Evolutionary conservation across 768 basidiomycete species (phyloP), one percentile per base, ranked within the genome.

Genomic region (Naematelia aurantialba): DNA sequence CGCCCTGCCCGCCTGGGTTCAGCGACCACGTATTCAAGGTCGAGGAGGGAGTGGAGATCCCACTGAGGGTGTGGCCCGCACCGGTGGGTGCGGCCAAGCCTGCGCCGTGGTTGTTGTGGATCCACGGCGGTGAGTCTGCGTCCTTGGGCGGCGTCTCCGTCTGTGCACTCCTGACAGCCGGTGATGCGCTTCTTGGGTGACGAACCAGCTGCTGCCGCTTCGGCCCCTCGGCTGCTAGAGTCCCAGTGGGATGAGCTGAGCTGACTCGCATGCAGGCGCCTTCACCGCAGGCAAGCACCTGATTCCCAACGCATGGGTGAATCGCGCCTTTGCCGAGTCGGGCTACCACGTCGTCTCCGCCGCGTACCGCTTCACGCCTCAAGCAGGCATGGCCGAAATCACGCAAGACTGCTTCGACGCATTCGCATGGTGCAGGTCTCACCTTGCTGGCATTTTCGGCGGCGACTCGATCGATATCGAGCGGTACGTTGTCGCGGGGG

Each of bases 341-440:
- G 58, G 59, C 2, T 63, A 66, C 39, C 64, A 66, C 46, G 52
- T 69, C 45, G 53, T 69, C 24, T 66, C 65, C 22, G 44, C 61
- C 13, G 55, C 46, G 1, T 66, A 66, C 47, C 61, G 67, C n/a
- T 59, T 58, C 42, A 46, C 47, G 11, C 67, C 67, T 14, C 61
- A 66, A 39, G 65, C 57, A 5, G 13, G 5, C 22, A n/a, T 66
- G 0, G 31, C 17, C 25, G 55, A 66, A 17, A 29, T 58, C 13
- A n/a, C 57, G 17, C 8, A 57, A 27, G 67, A 69, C 42, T 27
- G 53, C 34, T 8, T 25, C 1, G 46, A 62, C 45, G 52, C 61
- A 3, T 58, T 50, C 50, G 25, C 34, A 13, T 69, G 67, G 67
- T 66, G 64, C 52, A 39, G 42, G 17, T 5, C 21, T 13, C 49